Percentiles rank a stretch among this genome's conserved stretches.
Evolutionary conservation across 768 basidiomycete genomes (phyloP).

Genomic region (Lyophyllum atratum): DNA sequence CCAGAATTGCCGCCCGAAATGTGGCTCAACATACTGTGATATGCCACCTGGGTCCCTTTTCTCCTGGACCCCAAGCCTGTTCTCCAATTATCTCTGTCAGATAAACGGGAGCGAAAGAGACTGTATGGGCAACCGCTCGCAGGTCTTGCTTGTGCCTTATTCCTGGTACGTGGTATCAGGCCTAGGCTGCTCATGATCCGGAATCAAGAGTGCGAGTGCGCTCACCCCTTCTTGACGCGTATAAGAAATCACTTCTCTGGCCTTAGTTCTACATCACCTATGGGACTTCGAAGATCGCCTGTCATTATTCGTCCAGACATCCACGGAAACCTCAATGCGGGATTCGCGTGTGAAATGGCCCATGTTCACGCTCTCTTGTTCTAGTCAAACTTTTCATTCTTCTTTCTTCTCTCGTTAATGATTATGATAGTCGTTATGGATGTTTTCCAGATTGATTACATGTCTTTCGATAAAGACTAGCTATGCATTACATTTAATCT

Average conservation of each 20-base stretch:
- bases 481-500: not conserved
- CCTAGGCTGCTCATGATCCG: not conserved
- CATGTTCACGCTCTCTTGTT: not conserved
- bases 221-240: constrained; percentile 2
- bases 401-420: not conserved
- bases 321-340: not conserved
- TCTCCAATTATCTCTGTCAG: constrained; percentile 11
- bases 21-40: constrained; percentile 25
- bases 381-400: not conserved
- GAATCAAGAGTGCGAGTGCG: not conserved
- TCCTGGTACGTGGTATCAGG: not conserved
- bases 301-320: not conserved
- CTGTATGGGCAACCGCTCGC: constrained; percentile 7
- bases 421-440: not conserved
- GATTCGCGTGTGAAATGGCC: not conserved
- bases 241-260: constrained; percentile 8
- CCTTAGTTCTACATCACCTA: not conserved
- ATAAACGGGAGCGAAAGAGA: constrained; percentile 13
- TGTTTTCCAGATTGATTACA: not conserved
- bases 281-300: not conserved
- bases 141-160: not conserved
- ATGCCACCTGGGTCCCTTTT: constrained; percentile 26
- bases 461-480: not conserved
- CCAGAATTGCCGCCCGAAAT: constrained; percentile 30
- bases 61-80: constrained; percentile 18